A percentile compares a stretch with the other conserved stretches of the same genome.
phyloP scores from a whole-genome alignment of 2,329 filamentous ascomycete genomes.

The Escovopsis weberi region DNA sequence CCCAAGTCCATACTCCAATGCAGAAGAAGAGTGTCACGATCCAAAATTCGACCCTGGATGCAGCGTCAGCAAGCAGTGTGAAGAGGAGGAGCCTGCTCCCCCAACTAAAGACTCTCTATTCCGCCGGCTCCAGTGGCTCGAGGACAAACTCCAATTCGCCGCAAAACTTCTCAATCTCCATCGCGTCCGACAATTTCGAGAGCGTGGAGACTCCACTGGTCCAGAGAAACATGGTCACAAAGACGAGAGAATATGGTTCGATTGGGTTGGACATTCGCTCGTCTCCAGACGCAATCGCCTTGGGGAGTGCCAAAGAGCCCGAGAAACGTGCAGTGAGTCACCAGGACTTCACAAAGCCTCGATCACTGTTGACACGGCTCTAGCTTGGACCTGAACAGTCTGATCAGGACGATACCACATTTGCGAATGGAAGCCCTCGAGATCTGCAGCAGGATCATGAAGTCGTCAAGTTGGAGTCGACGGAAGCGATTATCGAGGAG shows the following conservation, averaged over 20 bases:
- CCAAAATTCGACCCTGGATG: constrained; percentile 18
- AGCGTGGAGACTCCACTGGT: constrained; percentile 7
- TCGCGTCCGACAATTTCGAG: constrained; percentile 12
- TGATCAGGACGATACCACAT: neutral
- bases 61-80: constrained; percentile 8
- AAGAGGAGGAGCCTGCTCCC: constrained; percentile 1
- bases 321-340: neutral
- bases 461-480: constrained; percentile 4
- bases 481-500: constrained; percentile 7
- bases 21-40: constrained; percentile 22
- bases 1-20: constrained; percentile 19
- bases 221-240: constrained; percentile 2
- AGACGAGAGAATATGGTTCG: neutral
- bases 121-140: constrained; percentile 16
- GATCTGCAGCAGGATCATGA: constrained; percentile 4
- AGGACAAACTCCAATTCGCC: constrained; percentile 23
- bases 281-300: constrained; percentile 8
- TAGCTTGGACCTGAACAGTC: constrained; percentile 1
- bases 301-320: neutral
- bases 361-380: neutral
- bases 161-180: constrained; percentile 12
- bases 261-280: constrained; percentile 4
- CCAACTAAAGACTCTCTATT: constrained; percentile 1
- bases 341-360: neutral
- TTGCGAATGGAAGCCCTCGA: constrained; percentile 1